Evolutionary conservation across 331 rosid species (phyloP).

Genomic region (Quercus tomentella): DNA sequence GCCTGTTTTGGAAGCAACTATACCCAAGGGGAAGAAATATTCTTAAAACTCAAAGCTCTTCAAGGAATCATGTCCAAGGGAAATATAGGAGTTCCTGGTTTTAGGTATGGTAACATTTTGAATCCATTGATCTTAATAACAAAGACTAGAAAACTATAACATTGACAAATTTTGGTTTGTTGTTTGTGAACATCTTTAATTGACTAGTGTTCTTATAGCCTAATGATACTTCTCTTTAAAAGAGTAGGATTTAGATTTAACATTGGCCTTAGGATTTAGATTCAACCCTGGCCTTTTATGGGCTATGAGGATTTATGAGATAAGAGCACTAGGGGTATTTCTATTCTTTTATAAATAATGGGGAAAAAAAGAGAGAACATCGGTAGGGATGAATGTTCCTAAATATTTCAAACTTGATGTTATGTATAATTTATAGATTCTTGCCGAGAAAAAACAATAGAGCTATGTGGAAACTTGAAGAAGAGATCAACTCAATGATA

Average conservation of each 20-base stretch:
- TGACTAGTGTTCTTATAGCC: no score
- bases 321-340: no score
- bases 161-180: not conserved
- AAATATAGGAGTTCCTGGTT: constrained; percentile 54
- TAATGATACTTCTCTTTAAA: no score
- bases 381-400: no score
- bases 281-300: no score
- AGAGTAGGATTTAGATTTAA: no score
- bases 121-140: not conserved
- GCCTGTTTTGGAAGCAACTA: constrained; percentile 73
- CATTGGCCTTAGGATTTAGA: no score
- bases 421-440: constrained; percentile 17
- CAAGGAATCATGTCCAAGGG: constrained; percentile 41
- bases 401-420: not conserved
- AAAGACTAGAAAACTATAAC: no score
- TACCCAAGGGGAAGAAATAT: constrained; percentile 54
- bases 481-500: constrained; percentile 43
- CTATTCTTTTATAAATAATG: no score
- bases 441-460: constrained; percentile 49
- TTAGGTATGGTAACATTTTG: constrained; percentile 32
- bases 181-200: not conserved
- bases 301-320: no score
- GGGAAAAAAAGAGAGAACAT: no score
- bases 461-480: constrained; percentile 46
- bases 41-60: constrained; percentile 56